A percentile compares a stretch with the other conserved stretches of the same genome.
phyloP scores from a whole-genome alignment of 345 rosid species.

The Cochlearia excelsa region DNA sequence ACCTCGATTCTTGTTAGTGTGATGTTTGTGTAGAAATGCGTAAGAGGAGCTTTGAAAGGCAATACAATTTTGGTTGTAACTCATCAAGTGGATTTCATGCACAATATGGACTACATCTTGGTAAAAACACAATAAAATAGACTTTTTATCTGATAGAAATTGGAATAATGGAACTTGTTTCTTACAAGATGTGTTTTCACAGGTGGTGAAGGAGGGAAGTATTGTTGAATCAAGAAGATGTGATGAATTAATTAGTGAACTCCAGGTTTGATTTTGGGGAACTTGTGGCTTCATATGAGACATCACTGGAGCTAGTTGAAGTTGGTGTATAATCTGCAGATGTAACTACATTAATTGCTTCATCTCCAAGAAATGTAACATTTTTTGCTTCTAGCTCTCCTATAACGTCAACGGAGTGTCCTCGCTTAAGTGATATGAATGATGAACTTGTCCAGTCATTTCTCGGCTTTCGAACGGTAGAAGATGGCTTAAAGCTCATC shows the following conservation, averaged over 20 bases:
- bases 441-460: constrained; percentile 45
- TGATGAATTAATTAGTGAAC: constrained; percentile 46
- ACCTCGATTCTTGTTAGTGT: constrained; percentile 17
- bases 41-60: constrained; percentile 76
- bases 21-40: constrained; percentile 78
- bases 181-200: constrained; percentile 17
- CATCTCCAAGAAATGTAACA: constrained; percentile 24
- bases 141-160: background rate
- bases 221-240: constrained; percentile 86
- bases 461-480: constrained; percentile 40
- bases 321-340: constrained; percentile 38
- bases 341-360: background rate
- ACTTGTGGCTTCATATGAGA: constrained; percentile 79
- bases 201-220: constrained; percentile 93
- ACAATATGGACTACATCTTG: constrained; percentile 74
- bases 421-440: constrained; percentile 43
- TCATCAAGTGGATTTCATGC: constrained; percentile 95
- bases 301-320: constrained; percentile 83
- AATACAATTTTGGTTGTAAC: constrained; percentile 89
- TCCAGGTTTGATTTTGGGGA: constrained; percentile 69
- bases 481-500: constrained; percentile 68
- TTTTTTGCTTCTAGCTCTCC: constrained; percentile 40
- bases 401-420: constrained; percentile 33
- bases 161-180: background rate
- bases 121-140: constrained; percentile 37